These are phyloP conservation scores for Claviceps fusiformis DNA, from an alignment of 2,329 filamentous ascomycete genomes.

Conservation along the genomic window DNA sequence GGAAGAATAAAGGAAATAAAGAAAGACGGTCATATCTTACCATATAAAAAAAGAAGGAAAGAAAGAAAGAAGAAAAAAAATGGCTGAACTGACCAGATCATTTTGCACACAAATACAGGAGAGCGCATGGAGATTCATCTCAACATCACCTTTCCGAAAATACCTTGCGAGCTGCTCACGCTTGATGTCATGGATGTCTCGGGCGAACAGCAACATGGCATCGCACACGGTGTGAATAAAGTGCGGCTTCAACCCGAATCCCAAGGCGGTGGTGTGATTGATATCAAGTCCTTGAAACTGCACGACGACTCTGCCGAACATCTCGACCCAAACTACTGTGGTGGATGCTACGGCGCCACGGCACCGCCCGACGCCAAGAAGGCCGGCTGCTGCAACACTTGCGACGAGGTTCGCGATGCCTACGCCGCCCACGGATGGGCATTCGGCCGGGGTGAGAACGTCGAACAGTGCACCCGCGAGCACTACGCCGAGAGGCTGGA, in stretches of 20 bases:
- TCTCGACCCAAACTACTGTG: conserved; percentile 85
- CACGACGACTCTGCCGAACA: conserved; percentile 56
- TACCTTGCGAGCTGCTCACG: conserved; percentile 90
- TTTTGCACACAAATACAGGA: conserved; percentile 33
- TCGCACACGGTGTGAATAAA: conserved; percentile 86
- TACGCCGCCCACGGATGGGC: conserved; percentile 87
- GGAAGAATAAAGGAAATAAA: not conserved
- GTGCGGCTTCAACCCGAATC: conserved; percentile 60
- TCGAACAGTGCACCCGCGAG: conserved; percentile 91
- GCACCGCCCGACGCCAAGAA: conserved; percentile 60
- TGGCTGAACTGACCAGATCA: conserved; percentile 6
- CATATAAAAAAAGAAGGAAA: no score
- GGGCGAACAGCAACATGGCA: conserved; percentile 88
- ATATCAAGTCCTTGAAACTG: conserved; percentile 53
- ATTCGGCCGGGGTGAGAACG: conserved; percentile 80
- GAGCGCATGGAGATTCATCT: conserved; percentile 99
- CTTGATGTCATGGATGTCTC: conserved; percentile 99
- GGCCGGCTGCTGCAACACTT: conserved; percentile 89
- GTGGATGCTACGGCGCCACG: conserved; percentile 77
- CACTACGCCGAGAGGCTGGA: conserved; percentile 85
- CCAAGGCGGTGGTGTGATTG: conserved; percentile 66
- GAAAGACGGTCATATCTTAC: no score
- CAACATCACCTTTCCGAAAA: conserved; percentile 86
- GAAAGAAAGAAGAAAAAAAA: no score
- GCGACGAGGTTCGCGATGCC: conserved; percentile 89